phyloP scores from a whole-genome alignment of 352 stramenopile species.

The Halophytophthora batemanensis region DNA sequence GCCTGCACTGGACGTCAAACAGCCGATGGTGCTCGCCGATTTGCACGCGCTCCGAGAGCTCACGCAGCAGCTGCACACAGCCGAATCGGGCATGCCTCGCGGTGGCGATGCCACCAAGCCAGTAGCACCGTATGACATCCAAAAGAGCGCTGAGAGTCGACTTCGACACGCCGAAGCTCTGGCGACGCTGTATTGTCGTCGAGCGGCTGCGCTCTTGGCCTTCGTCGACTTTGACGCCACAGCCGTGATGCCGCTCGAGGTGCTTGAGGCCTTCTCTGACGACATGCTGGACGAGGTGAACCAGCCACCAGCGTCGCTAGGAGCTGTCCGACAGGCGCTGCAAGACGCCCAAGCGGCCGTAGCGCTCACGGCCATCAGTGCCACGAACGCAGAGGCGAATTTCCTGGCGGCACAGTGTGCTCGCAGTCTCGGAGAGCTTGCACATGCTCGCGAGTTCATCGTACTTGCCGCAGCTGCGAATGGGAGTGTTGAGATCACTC shows the following conservation, averaged over 20 bases:
- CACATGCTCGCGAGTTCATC: constrained; percentile 25
- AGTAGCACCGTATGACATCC: constrained; percentile 18
- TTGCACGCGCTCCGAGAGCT: constrained; percentile 23
- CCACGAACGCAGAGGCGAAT: constrained; percentile 23
- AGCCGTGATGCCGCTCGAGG: constrained; percentile 20
- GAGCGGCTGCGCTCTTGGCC: constrained; percentile 30
- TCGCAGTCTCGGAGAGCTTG: constrained; percentile 35
- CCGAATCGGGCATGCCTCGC: too few species aligned
- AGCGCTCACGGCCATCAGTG: constrained; percentile 18
- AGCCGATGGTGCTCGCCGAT: constrained; percentile 23
- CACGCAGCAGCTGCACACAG: constrained; percentile 23
- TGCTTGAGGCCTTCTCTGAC: constrained; percentile 11
- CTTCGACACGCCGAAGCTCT: constrained; percentile 23
- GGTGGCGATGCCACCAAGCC: constrained; percentile 13
- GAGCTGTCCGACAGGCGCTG: constrained; percentile 40
- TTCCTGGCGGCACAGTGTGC: constrained; percentile 38
- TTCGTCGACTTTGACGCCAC: constrained; percentile 42
- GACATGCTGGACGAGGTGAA: constrained; percentile 7
- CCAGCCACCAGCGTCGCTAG: constrained; percentile 21
- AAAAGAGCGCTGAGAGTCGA: constrained; percentile 4
- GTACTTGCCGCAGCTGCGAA: constrained; percentile 19
- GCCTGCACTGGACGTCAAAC: constrained; percentile 10
- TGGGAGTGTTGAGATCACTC: constrained; percentile 20
- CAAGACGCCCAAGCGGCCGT: constrained; percentile 34
- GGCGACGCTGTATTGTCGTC: constrained; percentile 30